A percentile compares a stretch with the other conserved stretches of the same genome.
phyloP scores from a whole-genome alignment of 129 eudicot genomes.

The Lonicera japonica region DNA sequence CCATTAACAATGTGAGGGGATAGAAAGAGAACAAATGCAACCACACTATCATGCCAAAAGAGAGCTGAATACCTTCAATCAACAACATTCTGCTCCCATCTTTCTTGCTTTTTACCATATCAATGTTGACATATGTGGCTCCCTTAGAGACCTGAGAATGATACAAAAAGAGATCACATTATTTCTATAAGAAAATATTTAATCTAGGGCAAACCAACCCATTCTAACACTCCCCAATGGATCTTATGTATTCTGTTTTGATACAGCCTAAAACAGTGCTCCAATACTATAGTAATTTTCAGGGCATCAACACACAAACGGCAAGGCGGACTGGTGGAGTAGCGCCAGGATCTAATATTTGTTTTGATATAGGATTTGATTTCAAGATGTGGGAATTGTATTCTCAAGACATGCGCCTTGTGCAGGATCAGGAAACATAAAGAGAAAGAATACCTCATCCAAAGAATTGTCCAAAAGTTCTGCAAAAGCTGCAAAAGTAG shows the following conservation, averaged over 20 bases:
- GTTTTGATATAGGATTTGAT: too few species aligned
- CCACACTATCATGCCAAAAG: background rate
- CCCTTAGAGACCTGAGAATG: conserved; percentile 64
- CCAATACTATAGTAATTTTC: too few species aligned
- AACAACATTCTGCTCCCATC: conserved; percentile 81
- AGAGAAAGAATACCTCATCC: conserved; percentile 58
- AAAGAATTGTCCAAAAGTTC: conserved; percentile 92
- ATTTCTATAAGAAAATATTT: background rate
- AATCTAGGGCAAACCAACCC: too few species aligned
- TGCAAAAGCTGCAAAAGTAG: conserved; percentile 63
- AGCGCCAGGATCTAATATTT: too few species aligned
- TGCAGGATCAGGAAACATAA: background rate
- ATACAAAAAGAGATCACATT: background rate
- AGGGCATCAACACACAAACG: too few species aligned
- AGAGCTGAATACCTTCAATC: conserved; percentile 62
- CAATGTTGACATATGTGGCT: conserved; percentile 76
- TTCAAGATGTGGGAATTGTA: too few species aligned
- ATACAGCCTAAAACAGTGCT: too few species aligned
- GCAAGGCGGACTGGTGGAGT: too few species aligned
- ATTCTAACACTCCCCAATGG: too few species aligned
- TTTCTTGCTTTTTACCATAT: conserved; percentile 73
- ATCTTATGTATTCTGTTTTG: too few species aligned
- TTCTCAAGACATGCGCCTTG: background rate
- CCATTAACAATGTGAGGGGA: too few species aligned
- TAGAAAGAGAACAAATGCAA: too few species aligned